Percentiles rank a stretch among this genome's conserved stretches.
Evolutionary conservation across 2,329 filamentous ascomycete genomes (phyloP).

Genomic region (Pseudogymnoascus sp.): DNA sequence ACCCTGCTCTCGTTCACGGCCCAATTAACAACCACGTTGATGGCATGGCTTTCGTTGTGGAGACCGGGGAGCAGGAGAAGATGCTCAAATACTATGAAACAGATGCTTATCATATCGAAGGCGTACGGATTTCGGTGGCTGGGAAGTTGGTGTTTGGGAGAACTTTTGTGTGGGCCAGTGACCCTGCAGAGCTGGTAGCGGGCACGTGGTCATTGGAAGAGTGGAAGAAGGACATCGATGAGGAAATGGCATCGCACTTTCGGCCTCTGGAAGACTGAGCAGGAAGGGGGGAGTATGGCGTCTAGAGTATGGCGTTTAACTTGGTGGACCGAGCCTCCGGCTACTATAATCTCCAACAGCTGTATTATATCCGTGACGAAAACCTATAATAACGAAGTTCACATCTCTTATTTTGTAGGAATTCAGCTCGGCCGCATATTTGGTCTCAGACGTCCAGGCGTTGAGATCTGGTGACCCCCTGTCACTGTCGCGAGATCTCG

Average conservation of each 20-base stretch:
- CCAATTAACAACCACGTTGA: slow-evolving; percentile 13
- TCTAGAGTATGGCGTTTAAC: not conserved
- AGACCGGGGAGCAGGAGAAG: slow-evolving; percentile 15
- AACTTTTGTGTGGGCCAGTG: slow-evolving; percentile 14
- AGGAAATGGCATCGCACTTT: slow-evolving; percentile 18
- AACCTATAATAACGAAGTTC: not conserved
- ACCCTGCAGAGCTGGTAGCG: slow-evolving; percentile 12
- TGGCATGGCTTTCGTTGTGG: slow-evolving; percentile 13
- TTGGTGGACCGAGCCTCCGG: not conserved
- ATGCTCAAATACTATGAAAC: slow-evolving; percentile 16
- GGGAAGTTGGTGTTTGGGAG: slow-evolving; percentile 12
- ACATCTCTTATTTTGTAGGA: not conserved
- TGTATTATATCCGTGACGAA: not conserved
- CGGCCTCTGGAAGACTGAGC: slow-evolving; percentile 12
- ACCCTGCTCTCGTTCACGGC: slow-evolving; percentile 15
- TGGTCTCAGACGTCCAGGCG: not conserved
- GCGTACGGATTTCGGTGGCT: slow-evolving; percentile 13
- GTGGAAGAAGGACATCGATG: slow-evolving; percentile 15
- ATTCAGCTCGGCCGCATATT: not conserved
- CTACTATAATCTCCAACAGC: not conserved
- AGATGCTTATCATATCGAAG: slow-evolving; percentile 13
- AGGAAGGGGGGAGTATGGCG: not conserved
- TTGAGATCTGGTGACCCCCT: not conserved
- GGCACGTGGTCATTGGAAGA: slow-evolving; percentile 17
- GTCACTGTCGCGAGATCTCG: not conserved